These are phyloP conservation scores for Talaromyces sp. DNA, from an alignment of 2,329 filamentous ascomycete genomes.

Conservation along the genomic window DNA sequence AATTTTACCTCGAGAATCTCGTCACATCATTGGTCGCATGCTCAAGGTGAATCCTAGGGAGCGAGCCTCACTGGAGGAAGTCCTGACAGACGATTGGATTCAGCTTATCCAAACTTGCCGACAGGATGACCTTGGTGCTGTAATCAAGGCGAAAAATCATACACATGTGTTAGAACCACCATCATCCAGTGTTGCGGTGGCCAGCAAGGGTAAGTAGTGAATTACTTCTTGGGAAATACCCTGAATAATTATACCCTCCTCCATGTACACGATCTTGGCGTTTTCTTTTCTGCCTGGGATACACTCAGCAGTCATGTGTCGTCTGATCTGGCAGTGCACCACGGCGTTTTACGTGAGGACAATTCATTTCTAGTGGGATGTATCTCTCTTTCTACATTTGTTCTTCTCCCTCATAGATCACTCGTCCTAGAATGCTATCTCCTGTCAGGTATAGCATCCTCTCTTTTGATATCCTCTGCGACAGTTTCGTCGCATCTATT, in stretches of 20 bases:
- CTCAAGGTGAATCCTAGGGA: constrained; percentile 80
- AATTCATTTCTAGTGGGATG: not conserved
- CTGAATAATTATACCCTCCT: not conserved
- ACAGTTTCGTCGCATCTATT: not conserved
- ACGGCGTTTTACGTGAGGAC: constrained; percentile 12
- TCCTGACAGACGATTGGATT: constrained; percentile 88
- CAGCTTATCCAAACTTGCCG: constrained; percentile 76
- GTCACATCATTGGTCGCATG: constrained; percentile 89
- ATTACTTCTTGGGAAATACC: not conserved
- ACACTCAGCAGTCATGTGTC: not conserved
- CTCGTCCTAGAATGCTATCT: constrained; percentile 10
- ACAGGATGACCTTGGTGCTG: constrained; percentile 68
- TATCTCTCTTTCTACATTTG: not conserved
- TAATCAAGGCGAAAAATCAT: constrained; percentile 72
- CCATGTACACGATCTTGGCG: not conserved
- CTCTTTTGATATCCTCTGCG: constrained; percentile 17
- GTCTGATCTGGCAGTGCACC: not conserved
- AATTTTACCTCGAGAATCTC: constrained; percentile 80
- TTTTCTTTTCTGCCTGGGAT: not conserved
- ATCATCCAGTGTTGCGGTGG: constrained; percentile 32
- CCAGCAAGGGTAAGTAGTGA: constrained; percentile 31
- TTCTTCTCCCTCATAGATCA: constrained; percentile 14
- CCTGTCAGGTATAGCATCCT: not conserved
- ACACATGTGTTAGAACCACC: constrained; percentile 77
- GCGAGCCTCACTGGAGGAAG: constrained; percentile 78